These are phyloP conservation scores for Beauveria brongniartii DNA, from an alignment of 2,329 filamentous ascomycete genomes.

Conservation along the genomic window DNA sequence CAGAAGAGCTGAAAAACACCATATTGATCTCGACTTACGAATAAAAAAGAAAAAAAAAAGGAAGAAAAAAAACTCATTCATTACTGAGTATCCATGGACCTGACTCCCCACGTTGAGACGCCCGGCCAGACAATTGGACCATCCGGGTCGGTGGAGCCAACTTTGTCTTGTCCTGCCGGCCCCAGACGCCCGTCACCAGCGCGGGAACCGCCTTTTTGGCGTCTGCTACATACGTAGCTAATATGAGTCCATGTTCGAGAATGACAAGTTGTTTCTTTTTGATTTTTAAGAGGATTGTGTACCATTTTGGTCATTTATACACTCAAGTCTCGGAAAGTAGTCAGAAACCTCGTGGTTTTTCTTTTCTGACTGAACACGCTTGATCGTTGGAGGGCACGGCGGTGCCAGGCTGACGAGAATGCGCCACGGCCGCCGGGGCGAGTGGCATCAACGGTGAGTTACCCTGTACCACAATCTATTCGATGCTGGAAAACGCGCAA, in stretches of 20 bases:
- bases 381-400: too few species aligned
- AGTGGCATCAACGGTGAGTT: not conserved
- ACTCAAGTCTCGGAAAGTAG: too few species aligned
- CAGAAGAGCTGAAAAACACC: not conserved
- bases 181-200: not conserved
- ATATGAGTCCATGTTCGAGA: not conserved
- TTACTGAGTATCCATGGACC: not conserved
- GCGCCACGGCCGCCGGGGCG: not conserved
- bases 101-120: slow-evolving; percentile 1
- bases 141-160: not conserved
- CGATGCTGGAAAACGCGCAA: too few species aligned
- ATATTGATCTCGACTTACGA: not conserved
- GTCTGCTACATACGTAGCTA: not conserved
- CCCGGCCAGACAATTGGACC: slow-evolving; percentile 4
- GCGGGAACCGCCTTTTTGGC: not conserved
- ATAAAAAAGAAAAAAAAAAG: not conserved
- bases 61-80: too few species aligned
- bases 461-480: too few species aligned
- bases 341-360: too few species aligned
- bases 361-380: too few species aligned
- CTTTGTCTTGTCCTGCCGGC: not conserved
- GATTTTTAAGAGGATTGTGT: not conserved
- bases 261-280: not conserved
- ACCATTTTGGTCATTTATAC: not conserved
- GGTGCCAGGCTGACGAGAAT: not conserved